Evolutionary conservation across 805 yeast genomes (phyloP), one percentile per base, ranked within the genome.

Genomic region (Ogataea wickerhamii): DNA sequence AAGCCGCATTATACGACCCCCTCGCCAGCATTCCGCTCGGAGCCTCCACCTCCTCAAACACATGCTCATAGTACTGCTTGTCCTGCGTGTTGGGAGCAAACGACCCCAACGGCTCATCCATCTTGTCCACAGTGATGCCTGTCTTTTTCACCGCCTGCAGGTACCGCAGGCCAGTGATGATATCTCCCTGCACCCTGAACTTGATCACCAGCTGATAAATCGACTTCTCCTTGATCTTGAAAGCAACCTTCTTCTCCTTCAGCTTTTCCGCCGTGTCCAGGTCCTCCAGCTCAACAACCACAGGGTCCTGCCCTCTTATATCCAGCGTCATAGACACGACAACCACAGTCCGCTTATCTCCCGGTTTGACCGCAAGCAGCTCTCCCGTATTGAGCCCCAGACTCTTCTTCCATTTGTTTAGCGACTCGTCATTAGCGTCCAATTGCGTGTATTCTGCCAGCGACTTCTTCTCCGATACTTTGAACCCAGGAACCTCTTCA

Each of bases 391-490:
- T 63, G 41, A 88, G 67, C 0, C 97, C 97, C 22, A 88, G 67
- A 1, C 95, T 84, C 40, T 80, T 85, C 61, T 89, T 89, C 97
- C 97, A 88, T 61, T 85, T 86, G 45, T 82, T 85, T 46, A 88
- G 70, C 13, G 94, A 82, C 62, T 87, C 96, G 59, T 88, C 97
- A 51, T 87, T 84, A 10, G 91, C 91, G 57, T 88, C 97, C 49
- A 88, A 64, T 40, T 80, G 73, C 38, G 81, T 77, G 62, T 88
- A 88, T 58, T 88, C 96, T 29, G 76, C 87, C 28, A 88, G 73
- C 13, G 94, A 82, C 56, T 87, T 87, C 67, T 88, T 70, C 58
- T 78, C 75, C 28, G 77, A 74, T 17, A 77, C 79, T 37, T 68
- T 73, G 68, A 82, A 84, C 6, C 82, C 82, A 45, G 78, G 78